Evolutionary conservation across 495 filamentous ascomycete genomes (phyloP), one percentile per base, ranked within the genome.

Genomic region (Aspergillus conjunctus): DNA sequence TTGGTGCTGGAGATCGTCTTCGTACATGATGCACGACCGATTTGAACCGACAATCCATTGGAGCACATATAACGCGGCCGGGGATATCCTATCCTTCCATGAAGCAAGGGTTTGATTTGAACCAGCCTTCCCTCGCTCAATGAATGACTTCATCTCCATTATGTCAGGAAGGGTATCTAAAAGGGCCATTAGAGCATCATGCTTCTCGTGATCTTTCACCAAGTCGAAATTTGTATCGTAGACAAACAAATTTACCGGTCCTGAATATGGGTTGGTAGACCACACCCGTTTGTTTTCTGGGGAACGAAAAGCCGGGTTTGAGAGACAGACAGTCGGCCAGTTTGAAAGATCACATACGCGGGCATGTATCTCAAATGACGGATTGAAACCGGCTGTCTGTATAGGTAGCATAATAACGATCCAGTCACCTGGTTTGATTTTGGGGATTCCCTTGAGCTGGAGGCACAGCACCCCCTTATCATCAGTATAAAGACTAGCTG

Each of bases 21-120:
- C 74, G 59, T 92, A 86, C 49, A 91, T 79, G 56, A 98, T 96
- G 62, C 87, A 93, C 2, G 93, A 94, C 39, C 91, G 79, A 66
- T 96, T 96, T 0, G 92, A 96, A 1, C 91, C 90, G 54, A 98
- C 87, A 61, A 98, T 90, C 93, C 93, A 97, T 58, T 89, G 83
- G 17, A 97, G 77, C 7, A 95, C 67, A 30, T 85, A 83, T 6
- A 91, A 68, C 2, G 89, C 85, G 7, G 89, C 79, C 4, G 86
- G 88, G 2, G 85, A 83, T 11, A 96, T 80, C 15, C 79, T 77
- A 0, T 84, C 76, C 1, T 73, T 67, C 89, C 91, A 95, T 11
- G 75, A 72, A 22, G 76, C 73, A 22, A 96, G 76, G 41, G 64
- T 65, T 17, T 59, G 76, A 21, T 48, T 52, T 51, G 64, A 59